These are phyloP conservation scores for Nidula microcarpa DNA, from an alignment of 768 basidiomycete genomes.

Conservation along the genomic window DNA sequence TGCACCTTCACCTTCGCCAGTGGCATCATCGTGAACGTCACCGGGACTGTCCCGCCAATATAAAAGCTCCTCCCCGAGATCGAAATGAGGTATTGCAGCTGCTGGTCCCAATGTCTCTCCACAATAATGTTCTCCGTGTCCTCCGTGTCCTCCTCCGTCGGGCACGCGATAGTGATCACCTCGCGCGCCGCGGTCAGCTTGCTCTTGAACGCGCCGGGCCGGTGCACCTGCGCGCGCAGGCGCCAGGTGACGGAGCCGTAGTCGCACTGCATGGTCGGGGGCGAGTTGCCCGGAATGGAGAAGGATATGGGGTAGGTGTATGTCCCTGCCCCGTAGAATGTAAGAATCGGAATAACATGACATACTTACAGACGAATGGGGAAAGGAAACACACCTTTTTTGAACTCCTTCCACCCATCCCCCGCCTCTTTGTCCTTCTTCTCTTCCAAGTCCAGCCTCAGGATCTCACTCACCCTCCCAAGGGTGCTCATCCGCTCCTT, in stretches of 20 bases:
- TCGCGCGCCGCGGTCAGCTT: constrained; percentile 71
- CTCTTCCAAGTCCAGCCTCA: constrained; percentile 33
- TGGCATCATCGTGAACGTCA: constrained; percentile 81
- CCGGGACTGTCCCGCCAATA: constrained; percentile 78
- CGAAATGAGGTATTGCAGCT: constrained; percentile 77
- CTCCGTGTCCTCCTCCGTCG: constrained; percentile 83
- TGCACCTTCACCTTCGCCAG: constrained; percentile 81
- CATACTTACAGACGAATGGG: neutral
- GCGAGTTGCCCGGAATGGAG: constrained; percentile 73
- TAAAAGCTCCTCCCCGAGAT: constrained; percentile 74
- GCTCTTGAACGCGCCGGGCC: constrained; percentile 75
- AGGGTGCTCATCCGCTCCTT: constrained; percentile 27
- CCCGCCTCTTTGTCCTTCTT: constrained; percentile 31
- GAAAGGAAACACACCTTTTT: constrained; percentile 54
- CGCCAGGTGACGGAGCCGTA: constrained; percentile 78
- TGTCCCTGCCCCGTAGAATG: constrained; percentile 46
- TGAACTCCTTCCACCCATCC: constrained; percentile 82
- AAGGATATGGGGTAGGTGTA: constrained; percentile 96
- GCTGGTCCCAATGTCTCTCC: constrained; percentile 88
- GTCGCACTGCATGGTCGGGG: constrained; percentile 72
- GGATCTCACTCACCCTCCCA: constrained; percentile 33
- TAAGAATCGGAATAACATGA: neutral
- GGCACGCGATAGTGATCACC: constrained; percentile 70
- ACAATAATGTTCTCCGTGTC: constrained; percentile 78
- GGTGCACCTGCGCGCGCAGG: constrained; percentile 78